Conservation (phyloP, 1,139 yeast genomes). For the Yamadazyma epiphylla region DNA sequence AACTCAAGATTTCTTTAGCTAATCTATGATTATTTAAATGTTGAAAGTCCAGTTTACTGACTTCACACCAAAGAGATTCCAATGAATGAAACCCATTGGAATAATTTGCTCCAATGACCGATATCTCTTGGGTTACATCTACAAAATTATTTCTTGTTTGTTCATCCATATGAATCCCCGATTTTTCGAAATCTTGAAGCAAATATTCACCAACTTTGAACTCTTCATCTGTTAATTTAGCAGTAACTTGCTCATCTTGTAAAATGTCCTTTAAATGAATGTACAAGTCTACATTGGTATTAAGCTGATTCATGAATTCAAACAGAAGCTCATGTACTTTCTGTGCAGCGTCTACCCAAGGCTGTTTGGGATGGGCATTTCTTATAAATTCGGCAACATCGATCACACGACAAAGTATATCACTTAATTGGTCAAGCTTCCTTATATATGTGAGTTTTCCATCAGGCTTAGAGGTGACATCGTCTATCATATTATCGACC, state of each 20-base stretch:
- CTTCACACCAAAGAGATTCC: constrained; percentile 37
- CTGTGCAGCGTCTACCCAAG: constrained; percentile 80
- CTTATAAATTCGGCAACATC: constrained; percentile 93
- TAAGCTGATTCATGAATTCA: constrained; percentile 89
- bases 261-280: constrained; percentile 55
- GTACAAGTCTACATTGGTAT: constrained; percentile 78
- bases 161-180: constrained; percentile 83
- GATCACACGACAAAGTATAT: constrained; percentile 84
- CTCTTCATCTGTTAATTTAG: constrained; percentile 62
- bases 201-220: constrained; percentile 76
- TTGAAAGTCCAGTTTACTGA: constrained; percentile 29
- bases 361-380: constrained; percentile 75
- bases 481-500: constrained; percentile 52
- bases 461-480: constrained; percentile 31
- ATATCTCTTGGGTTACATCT: constrained; percentile 73
- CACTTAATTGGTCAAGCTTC: constrained; percentile 80
- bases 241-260: constrained; percentile 32
- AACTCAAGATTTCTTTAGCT: constrained; percentile 22
- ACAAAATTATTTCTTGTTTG: constrained; percentile 68
- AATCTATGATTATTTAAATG: constrained; percentile 20
- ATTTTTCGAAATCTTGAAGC: constrained; percentile 80
- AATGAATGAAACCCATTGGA: constrained; percentile 50
- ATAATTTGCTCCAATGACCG: constrained; percentile 79
- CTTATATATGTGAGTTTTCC: constrained; percentile 56
- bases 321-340: constrained; percentile 84